Evolutionary conservation across 148 eudicot genomes (phyloP).

Genomic region (Amaranthus cruentus): DNA sequence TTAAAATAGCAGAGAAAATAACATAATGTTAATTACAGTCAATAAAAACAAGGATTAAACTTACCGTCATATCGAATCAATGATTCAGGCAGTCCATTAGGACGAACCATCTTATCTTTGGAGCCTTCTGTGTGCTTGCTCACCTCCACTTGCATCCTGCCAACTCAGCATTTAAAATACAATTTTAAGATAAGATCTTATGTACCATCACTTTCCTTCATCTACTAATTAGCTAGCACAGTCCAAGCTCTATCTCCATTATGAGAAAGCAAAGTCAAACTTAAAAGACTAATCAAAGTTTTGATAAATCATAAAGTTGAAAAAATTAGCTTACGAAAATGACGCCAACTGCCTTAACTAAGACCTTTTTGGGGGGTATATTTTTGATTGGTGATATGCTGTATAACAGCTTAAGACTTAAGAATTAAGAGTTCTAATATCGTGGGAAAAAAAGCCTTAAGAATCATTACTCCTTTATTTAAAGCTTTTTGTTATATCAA

Average conservation of each 20-base stretch:
- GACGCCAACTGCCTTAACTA: too few species aligned
- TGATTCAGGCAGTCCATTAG: constrained; percentile 92
- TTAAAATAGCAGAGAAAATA: neutral
- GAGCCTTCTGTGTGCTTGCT: constrained; percentile 96
- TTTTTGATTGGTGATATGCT: too few species aligned
- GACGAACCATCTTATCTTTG: constrained; percentile 78
- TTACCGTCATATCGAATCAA: constrained; percentile 95
- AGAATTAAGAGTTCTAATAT: too few species aligned
- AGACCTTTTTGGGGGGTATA: too few species aligned
- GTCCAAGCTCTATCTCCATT: constrained; percentile 11
- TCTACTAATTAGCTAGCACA: constrained; percentile 4
- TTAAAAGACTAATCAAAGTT: neutral
- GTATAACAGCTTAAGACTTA: too few species aligned
- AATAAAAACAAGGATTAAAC: neutral
- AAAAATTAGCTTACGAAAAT: neutral
- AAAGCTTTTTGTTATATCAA: neutral
- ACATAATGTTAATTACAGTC: neutral
- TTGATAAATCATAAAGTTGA: neutral
- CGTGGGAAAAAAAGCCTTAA: neutral
- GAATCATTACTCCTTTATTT: neutral
- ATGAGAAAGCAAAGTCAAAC: constrained; percentile 6
- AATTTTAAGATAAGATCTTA: constrained; percentile 13
- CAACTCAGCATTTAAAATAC: constrained; percentile 27
- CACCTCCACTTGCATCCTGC: constrained; percentile 98
- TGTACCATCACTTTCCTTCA: constrained; percentile 19